Evolutionary conservation across 352 stramenopile species (phyloP).

Genomic region (Pythium phragmitis): DNA sequence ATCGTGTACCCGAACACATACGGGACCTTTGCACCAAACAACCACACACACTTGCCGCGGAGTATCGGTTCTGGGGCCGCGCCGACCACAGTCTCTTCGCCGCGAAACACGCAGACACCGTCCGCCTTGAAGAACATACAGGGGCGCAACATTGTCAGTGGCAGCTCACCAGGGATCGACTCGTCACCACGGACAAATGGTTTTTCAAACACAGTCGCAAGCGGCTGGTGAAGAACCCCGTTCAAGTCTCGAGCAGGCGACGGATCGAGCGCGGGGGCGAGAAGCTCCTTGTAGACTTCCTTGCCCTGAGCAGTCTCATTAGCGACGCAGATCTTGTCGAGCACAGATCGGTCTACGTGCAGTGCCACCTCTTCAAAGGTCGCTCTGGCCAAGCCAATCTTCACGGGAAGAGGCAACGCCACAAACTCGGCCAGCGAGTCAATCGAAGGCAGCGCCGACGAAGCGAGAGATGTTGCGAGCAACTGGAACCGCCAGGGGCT

Average conservation of each 20-base stretch:
- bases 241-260: too few relatives aligned
- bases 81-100: not conserved
- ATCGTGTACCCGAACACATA: conserved; percentile 2
- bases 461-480: not conserved
- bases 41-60: not conserved
- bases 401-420: not conserved
- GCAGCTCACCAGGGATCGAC: not conserved
- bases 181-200: too few relatives aligned
- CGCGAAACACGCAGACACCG: not conserved
- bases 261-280: not conserved
- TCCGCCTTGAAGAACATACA: not conserved
- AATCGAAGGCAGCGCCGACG: not conserved
- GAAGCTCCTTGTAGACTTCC: not conserved
- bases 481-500: not conserved
- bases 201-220: too few relatives aligned
- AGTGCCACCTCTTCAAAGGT: not conserved
- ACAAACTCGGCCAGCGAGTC: not conserved
- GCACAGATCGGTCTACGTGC: not conserved
- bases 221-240: too few relatives aligned
- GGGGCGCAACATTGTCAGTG: not conserved
- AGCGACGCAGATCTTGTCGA: not conserved
- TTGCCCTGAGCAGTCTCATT: not conserved
- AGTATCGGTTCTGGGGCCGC: not conserved
- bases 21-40: not conserved
- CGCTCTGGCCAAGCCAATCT: not conserved